Evolutionary conservation across 2,329 filamentous ascomycete genomes (phyloP).

Genomic region (Aurifilum marmelostoma): DNA sequence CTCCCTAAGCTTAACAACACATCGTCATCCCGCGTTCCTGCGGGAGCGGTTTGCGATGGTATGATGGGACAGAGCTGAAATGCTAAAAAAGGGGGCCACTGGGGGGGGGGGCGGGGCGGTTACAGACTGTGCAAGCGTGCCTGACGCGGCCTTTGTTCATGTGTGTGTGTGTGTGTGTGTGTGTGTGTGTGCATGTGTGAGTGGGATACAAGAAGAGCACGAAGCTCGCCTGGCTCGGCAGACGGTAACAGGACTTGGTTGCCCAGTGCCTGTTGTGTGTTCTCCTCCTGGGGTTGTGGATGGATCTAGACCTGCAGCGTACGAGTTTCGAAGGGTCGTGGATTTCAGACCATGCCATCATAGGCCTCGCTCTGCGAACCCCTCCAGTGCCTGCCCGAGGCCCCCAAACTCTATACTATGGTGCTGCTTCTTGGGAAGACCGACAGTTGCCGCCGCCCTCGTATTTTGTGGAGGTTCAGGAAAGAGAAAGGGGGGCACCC

Average conservation of each 20-base stretch:
- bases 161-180: neutral
- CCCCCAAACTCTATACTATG: neutral
- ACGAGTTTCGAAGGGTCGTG: slow-evolving; percentile 24
- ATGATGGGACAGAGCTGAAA: slow-evolving; percentile 16
- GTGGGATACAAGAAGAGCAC: slow-evolving; percentile 18
- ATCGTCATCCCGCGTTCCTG: slow-evolving; percentile 13
- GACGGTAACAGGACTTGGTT: slow-evolving; percentile 13
- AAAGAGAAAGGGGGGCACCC: neutral
- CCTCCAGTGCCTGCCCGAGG: neutral
- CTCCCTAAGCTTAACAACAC: slow-evolving; percentile 11
- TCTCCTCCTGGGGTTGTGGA: slow-evolving; percentile 4
- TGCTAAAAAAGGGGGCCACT: neutral
- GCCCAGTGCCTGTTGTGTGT: slow-evolving; percentile 21
- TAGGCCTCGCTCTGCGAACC: slow-evolving; percentile 7
- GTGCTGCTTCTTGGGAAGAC: neutral
- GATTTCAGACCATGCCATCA: slow-evolving; percentile 23
- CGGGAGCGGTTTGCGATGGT: neutral
- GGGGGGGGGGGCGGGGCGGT: slow-evolving; percentile 19
- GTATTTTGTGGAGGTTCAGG: neutral
- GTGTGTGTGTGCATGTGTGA: neutral
- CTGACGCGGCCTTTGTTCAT: slow-evolving; percentile 22
- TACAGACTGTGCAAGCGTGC: slow-evolving; percentile 26
- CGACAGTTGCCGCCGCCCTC: neutral
- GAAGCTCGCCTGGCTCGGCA: slow-evolving; percentile 20
- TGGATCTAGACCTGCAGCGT: slow-evolving; percentile 14